These are phyloP conservation scores for Sarcomyxa edulis DNA, from an alignment of 768 basidiomycete species.

Conservation along the genomic window DNA sequence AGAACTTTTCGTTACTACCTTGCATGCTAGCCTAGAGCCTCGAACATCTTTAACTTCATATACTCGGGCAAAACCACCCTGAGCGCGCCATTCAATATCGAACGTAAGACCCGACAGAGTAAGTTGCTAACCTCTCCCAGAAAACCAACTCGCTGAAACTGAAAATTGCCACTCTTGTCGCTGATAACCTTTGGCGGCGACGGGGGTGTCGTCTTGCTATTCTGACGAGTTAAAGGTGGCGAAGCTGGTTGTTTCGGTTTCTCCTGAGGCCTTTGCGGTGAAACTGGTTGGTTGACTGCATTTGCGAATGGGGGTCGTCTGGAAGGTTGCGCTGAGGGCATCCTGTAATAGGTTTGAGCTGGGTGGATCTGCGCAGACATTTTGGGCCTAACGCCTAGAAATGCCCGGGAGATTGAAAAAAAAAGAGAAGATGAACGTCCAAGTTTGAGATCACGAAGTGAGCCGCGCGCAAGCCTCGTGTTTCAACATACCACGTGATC, in stretches of 20 bases:
- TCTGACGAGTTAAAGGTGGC: constrained; percentile 76
- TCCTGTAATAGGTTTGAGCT: constrained; percentile 24
- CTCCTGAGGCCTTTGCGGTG: constrained; percentile 12
- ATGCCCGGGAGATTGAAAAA: constrained; percentile 20
- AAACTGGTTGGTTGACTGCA: constrained; percentile 25
- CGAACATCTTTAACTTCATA: constrained; percentile 83
- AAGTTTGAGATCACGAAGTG: too few species aligned
- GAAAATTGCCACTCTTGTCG: constrained; percentile 51
- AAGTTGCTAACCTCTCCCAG: constrained; percentile 71
- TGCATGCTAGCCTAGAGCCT: constrained; percentile 73
- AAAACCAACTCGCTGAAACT: constrained; percentile 73
- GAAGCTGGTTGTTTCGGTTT: constrained; percentile 35
- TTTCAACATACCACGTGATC: too few species aligned
- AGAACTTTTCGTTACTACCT: constrained; percentile 90
- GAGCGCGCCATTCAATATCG: constrained; percentile 20
- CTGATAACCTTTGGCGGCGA: constrained; percentile 74
- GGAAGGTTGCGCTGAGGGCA: constrained; percentile 22
- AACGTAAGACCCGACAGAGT: constrained; percentile 2
- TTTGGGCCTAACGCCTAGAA: constrained; percentile 42
- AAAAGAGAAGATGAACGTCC: too few species aligned
- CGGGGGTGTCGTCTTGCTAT: constrained; percentile 75
- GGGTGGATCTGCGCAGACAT: constrained; percentile 34
- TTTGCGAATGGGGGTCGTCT: constrained; percentile 40
- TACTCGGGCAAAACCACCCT: constrained; percentile 94
- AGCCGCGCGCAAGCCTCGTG: too few species aligned